Conservation (phyloP, 2,329 filamentous ascomycete species). For the Geosmithia flava region DNA sequence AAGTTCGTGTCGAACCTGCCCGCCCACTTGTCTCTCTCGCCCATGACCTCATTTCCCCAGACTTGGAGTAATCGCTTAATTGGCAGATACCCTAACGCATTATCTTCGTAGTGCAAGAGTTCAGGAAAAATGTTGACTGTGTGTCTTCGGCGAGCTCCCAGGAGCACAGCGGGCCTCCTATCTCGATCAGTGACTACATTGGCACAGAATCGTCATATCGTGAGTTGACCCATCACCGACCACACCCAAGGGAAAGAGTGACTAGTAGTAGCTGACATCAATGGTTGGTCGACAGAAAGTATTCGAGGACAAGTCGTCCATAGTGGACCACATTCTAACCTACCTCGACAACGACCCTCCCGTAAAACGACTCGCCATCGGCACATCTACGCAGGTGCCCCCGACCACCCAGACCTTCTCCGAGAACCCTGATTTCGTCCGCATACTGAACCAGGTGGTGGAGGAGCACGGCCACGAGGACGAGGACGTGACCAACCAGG, state of each 20-base stretch:
- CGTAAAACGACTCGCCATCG: slow-evolving; percentile 40
- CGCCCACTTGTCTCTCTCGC: background rate
- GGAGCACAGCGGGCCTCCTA: slow-evolving; percentile 6
- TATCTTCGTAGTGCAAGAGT: too few species aligned
- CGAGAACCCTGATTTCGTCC: slow-evolving; percentile 47
- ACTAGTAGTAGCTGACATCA: background rate
- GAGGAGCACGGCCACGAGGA: slow-evolving; percentile 42
- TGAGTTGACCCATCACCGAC: slow-evolving; percentile 16
- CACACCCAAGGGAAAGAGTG: background rate
- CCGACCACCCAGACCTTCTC: slow-evolving; percentile 48
- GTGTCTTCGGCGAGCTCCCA: slow-evolving; percentile 9
- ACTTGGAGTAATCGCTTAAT: background rate
- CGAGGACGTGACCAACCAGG: slow-evolving; percentile 41
- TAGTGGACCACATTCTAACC: slow-evolving; percentile 40
- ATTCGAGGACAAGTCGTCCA: slow-evolving; percentile 33
- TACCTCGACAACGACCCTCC: slow-evolving; percentile 48
- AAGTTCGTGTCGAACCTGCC: background rate
- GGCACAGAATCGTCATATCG: slow-evolving; percentile 39
- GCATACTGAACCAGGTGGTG: slow-evolving; percentile 45
- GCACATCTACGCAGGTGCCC: slow-evolving; percentile 43
- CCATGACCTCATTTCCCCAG: slow-evolving; percentile 17
- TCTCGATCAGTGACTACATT: slow-evolving; percentile 30
- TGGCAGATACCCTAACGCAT: background rate
- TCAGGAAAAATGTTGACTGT: background rate
- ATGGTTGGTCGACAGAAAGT: slow-evolving; percentile 34